Evolutionary conservation across 164 flowering plant species (phyloP).

Genomic region (Chloranthus sessilifolius): DNA sequence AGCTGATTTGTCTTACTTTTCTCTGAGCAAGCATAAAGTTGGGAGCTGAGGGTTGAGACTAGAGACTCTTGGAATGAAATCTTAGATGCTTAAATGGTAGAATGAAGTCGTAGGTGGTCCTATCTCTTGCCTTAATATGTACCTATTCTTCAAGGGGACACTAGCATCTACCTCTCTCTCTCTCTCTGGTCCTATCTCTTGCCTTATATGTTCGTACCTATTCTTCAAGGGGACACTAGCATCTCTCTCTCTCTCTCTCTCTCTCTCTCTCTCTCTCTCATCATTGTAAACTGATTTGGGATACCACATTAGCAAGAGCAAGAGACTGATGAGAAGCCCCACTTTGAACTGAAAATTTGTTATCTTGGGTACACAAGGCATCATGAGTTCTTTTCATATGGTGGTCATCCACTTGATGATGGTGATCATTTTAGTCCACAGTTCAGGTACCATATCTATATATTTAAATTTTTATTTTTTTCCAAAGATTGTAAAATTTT

Average conservation of each 20-base stretch:
- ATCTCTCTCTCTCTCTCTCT: not conserved
- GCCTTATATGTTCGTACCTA: too few relatives aligned
- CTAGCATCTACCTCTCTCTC: not conserved
- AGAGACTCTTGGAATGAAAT: not conserved
- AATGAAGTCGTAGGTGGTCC: too few relatives aligned
- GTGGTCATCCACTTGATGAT: not conserved
- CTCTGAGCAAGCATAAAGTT: not conserved
- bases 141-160: not conserved
- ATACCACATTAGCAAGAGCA: too few relatives aligned
- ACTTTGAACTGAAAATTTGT: too few relatives aligned
- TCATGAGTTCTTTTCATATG: not conserved
- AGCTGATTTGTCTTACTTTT: not conserved
- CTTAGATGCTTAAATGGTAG: too few relatives aligned
- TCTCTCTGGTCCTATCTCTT: not conserved
- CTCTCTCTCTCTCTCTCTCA: not conserved
- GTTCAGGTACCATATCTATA: constrained; percentile 12
- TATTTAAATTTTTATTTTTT: not conserved
- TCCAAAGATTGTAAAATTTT: too few relatives aligned
- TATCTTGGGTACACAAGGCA: too few relatives aligned
- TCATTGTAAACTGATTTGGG: too few relatives aligned
- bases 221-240: too few relatives aligned
- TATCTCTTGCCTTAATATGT: not conserved
- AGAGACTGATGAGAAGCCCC: too few relatives aligned
- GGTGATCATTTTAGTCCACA: constrained; percentile 5
- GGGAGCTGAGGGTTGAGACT: not conserved